These are phyloP conservation scores for Candida alai DNA, from an alignment of 805 yeast genomes.

Conservation along the genomic window DNA sequence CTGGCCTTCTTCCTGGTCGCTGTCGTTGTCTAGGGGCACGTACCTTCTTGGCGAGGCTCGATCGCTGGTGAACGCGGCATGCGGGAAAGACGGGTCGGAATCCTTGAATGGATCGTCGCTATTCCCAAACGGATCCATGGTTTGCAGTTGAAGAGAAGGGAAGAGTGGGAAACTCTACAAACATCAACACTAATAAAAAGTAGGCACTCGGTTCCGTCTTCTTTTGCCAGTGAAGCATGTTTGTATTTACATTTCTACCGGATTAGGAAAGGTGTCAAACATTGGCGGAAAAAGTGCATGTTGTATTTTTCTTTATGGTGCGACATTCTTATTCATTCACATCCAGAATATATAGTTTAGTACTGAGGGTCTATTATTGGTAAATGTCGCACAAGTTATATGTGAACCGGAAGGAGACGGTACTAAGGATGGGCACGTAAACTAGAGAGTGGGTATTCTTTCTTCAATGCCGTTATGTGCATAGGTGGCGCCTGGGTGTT, in stretches of 20 bases:
- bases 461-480: neutral
- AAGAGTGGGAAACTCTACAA: neutral
- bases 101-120: constrained; percentile 32
- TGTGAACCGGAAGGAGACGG: no score
- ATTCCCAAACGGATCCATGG: constrained; percentile 33
- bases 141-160: neutral
- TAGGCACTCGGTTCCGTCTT: neutral
- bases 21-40: constrained; percentile 20
- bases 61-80: constrained; percentile 38
- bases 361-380: neutral
- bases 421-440: neutral
- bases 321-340: neutral
- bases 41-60: constrained; percentile 35
- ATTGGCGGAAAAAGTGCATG: neutral
- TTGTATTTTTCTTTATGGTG: neutral
- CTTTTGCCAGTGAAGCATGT: neutral
- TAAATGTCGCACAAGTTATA: no score
- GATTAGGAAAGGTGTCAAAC: constrained; percentile 13
- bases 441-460: neutral
- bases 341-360: neutral
- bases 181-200: neutral
- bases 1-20: constrained; percentile 19
- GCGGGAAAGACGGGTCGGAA: constrained; percentile 30
- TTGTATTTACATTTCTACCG: constrained; percentile 16
- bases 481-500: no score